phyloP scores from a whole-genome alignment of 345 rosid genomes.

The Erysimum cheiranthoides region DNA sequence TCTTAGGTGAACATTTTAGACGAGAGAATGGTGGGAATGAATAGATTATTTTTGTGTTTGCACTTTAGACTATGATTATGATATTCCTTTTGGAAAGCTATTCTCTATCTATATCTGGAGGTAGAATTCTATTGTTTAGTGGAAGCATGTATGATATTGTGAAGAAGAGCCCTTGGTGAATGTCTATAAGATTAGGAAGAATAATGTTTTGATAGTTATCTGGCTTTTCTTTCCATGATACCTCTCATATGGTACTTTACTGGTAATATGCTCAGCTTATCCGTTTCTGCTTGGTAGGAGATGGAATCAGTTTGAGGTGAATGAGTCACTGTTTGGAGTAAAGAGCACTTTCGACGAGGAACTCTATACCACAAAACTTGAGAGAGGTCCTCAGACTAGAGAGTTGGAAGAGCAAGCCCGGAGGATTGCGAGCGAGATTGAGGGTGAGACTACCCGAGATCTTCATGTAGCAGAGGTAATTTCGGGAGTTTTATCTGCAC shows the following conservation, averaged over 20 bases:
- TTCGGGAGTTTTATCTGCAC: constrained; percentile 23
- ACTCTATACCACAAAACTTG: constrained; percentile 85
- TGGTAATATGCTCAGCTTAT: constrained; percentile 32
- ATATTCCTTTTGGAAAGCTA: constrained; percentile 28
- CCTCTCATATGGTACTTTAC: constrained; percentile 4
- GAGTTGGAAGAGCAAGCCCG: constrained; percentile 77
- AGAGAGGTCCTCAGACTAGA: constrained; percentile 65
- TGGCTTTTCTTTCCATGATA: constrained; percentile 32
- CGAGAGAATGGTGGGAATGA: constrained; percentile 21
- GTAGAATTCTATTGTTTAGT: constrained; percentile 11
- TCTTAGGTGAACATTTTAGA: constrained; percentile 22
- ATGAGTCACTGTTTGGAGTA: constrained; percentile 80
- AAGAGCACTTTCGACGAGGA: constrained; percentile 89
- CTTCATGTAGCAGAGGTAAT: constrained; percentile 92
- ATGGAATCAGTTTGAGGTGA: constrained; percentile 92
- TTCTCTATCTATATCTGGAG: constrained; percentile 29
- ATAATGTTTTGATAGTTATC: neutral
- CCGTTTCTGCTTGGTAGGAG: constrained; percentile 49
- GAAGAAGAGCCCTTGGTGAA: constrained; percentile 23
- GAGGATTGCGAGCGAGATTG: constrained; percentile 92
- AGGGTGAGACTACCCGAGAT: constrained; percentile 83
- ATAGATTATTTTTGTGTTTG: constrained; percentile 11
- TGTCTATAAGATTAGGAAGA: constrained; percentile 10
- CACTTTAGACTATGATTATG: constrained; percentile 11
- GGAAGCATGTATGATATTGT: constrained; percentile 4